Evolutionary conservation across 257 asterid genomes (phyloP).

Genomic region (Forsythia suspensa): DNA sequence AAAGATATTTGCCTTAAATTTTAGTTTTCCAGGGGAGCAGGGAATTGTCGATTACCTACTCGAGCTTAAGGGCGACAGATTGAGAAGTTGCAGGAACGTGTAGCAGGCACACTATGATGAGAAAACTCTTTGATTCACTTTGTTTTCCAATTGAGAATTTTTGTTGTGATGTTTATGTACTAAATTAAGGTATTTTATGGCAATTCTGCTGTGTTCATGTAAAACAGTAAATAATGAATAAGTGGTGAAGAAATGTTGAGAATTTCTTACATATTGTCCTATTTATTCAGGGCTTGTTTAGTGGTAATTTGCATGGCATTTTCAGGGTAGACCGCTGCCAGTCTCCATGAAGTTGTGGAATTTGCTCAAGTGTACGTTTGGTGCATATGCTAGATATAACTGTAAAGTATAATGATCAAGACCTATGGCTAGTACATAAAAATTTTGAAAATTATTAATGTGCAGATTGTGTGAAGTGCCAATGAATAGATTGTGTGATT

Average conservation of each 20-base stretch:
- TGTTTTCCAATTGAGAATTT: too few species aligned
- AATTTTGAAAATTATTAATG: too few species aligned
- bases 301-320: not conserved
- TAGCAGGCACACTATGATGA: not conserved
- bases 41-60: slow-evolving; percentile 33
- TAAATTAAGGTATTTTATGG: not conserved
- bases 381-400: too few species aligned
- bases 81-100: not conserved
- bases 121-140: too few species aligned
- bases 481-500: too few species aligned
- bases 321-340: not conserved
- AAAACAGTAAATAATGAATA: not conserved
- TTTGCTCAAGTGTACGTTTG: too few species aligned
- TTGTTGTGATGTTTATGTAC: not conserved
- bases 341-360: too few species aligned
- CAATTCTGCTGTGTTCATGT: not conserved
- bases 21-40: slow-evolving; percentile 39
- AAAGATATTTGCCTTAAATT: not conserved
- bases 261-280: not conserved
- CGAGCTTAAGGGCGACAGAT: slow-evolving; percentile 24
- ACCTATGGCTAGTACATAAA: too few species aligned
- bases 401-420: too few species aligned
- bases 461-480: too few species aligned
- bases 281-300: not conserved
- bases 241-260: not conserved